Conservation (phyloP, 2,329 filamentous ascomycete genomes). For the Talaromyces amestolkiae region DNA sequence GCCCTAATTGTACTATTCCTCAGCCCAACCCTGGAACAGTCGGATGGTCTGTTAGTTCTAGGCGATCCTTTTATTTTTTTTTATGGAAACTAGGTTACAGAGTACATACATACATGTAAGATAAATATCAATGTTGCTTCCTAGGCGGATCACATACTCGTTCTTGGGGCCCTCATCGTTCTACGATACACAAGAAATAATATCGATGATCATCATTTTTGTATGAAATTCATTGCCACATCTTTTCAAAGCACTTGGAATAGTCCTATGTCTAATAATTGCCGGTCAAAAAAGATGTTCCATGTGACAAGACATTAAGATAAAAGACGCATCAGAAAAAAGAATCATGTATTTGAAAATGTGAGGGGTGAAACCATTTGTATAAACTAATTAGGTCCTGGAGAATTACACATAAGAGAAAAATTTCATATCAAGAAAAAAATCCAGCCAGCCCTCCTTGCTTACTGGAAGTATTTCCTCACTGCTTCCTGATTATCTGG, state of each 20-base stretch:
- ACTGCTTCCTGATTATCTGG: constrained; percentile 79
- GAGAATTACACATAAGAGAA: constrained; percentile 7
- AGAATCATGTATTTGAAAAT: not conserved
- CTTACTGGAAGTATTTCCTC: constrained; percentile 69
- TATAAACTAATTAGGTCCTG: not conserved
- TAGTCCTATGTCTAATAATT: not conserved
- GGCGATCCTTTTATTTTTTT: no score
- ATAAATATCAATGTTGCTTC: no score
- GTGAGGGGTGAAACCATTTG: not conserved
- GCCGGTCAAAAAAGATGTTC: not conserved
- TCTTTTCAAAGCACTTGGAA: not conserved
- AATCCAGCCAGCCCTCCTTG: not conserved
- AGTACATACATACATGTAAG: no score
- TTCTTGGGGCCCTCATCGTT: no score
- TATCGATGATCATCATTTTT: not conserved
- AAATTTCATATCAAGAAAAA: constrained; percentile 2
- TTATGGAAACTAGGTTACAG: no score
- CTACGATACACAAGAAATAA: no score
- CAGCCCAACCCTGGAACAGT: no score
- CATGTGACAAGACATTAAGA: not conserved
- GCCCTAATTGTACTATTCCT: no score
- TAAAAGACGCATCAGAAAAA: not conserved
- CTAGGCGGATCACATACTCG: no score
- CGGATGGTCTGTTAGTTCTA: no score
- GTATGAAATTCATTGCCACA: not conserved